Base-by-base conservation (phyloP, 2,329 filamentous ascomycete species). In the Rhinocladiella mackenziei region DNA sequence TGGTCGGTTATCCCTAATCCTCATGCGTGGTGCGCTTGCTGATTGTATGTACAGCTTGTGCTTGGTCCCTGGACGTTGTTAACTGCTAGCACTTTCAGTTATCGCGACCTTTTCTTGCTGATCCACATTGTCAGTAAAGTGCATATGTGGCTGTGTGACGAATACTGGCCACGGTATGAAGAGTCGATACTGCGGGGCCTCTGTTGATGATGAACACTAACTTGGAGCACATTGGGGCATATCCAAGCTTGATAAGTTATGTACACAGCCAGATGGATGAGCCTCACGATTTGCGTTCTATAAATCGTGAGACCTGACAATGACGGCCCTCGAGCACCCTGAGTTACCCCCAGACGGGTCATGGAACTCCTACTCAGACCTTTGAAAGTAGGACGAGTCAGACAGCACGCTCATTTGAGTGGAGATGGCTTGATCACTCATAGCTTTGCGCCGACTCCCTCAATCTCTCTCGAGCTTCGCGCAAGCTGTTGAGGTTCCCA, bases 41-140 rank as follows among this genome's bases (percentile, higher is more conserved):
- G 17, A 34, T 34, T 34, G 15, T 5, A 9, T n/a, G 32, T 34
- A 34, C n/a, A 34, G 32, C 5, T 34, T 34, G 33, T 36, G 33
- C 33, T 36, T 10, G 33, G 33, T 23, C 17, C 33, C 9, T 36
- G 33, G 33, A 22, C 18, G 10, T 20, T 36, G 33, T 36, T 22
- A 23, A 36, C 33, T 18, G 33, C 33, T 20, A 36, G 33, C 33
- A 36, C 33, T 11, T 6, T 20, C 19, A 36, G 33, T 20, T 36
- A 20, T 14, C 33, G 22, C 6, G 33, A 20, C 14, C 19, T 36
- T 36, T 36, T 36, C 33, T 22, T n/a, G 33, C 14, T 36, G 10
- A 19, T 36, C 18, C 8, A 36, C 15, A 22, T 36, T 36, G 33
- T 23, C 8, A 9, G 33, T 4, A 20, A n/a, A 36, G 33, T 36